Conservation (phyloP, 164 flowering plant species). For the Nymphaea thermarum region DNA sequence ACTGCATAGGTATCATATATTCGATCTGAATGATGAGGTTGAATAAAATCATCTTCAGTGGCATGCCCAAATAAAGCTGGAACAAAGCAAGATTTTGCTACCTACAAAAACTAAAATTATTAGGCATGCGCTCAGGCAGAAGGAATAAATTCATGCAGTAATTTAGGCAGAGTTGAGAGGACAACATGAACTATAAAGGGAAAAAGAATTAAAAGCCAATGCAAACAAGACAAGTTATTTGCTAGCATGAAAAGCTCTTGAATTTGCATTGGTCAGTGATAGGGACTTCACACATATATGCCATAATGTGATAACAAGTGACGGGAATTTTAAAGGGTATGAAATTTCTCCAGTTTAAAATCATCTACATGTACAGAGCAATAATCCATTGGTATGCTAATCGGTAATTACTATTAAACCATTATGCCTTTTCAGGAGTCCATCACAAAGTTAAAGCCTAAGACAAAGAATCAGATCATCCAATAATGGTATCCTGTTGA, state of each 20-base stretch:
- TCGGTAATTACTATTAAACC: neutral
- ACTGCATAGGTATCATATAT: slow-evolving; percentile 77
- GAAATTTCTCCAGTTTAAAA: neutral
- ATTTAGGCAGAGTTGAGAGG: neutral
- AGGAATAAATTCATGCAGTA: neutral
- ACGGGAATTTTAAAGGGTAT: neutral
- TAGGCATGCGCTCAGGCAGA: neutral
- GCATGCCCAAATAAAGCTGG: slow-evolving; percentile 94
- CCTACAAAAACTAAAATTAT: slow-evolving; percentile 22
- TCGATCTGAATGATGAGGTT: slow-evolving; percentile 81
- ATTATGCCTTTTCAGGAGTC: neutral
- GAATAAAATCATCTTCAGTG: slow-evolving; percentile 85
- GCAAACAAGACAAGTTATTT: neutral
- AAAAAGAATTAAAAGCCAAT: neutral
- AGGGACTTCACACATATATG: neutral
- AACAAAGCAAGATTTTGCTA: slow-evolving; percentile 71
- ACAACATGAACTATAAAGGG: neutral
- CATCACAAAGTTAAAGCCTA: neutral
- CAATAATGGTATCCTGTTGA: neutral
- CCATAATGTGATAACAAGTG: neutral
- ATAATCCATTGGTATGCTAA: neutral
- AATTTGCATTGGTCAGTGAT: neutral
- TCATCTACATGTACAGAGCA: neutral
- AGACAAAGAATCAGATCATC: neutral
- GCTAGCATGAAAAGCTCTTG: neutral